Conservation (phyloP, 345 rosid species). For the Linum lewisii region DNA sequence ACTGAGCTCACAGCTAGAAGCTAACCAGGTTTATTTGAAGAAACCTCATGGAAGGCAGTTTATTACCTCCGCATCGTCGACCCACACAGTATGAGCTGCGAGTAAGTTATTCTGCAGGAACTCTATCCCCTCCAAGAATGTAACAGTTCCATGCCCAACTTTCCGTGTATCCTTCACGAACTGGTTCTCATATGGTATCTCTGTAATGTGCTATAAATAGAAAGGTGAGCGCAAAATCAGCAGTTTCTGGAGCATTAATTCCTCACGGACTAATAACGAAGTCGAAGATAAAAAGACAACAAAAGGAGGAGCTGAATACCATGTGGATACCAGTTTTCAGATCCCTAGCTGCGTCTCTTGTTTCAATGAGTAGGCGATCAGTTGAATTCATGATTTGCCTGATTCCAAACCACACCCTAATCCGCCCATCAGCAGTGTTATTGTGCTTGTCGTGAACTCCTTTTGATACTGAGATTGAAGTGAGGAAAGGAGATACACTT, state of each 20-base stretch:
- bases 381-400: conserved; percentile 63
- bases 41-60: not conserved
- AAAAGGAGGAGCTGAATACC: conserved; percentile 25
- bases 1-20: not conserved
- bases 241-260: not conserved
- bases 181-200: conserved; percentile 18
- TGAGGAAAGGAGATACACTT: conserved; percentile 12
- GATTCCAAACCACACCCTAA: conserved; percentile 59
- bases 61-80: conserved; percentile 44
- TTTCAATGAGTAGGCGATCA: conserved; percentile 43
- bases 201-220: not conserved
- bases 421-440: conserved; percentile 56
- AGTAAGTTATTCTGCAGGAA: conserved; percentile 44
- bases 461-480: conserved; percentile 44
- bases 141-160: conserved; percentile 53
- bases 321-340: conserved; percentile 62
- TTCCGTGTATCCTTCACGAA: conserved; percentile 34
- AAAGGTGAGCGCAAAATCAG: too few relatives aligned
- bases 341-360: conserved; percentile 47
- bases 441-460: conserved; percentile 46
- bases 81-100: conserved; percentile 56
- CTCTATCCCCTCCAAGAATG: conserved; percentile 46
- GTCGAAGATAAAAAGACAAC: not conserved
- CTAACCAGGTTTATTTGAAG: not conserved
- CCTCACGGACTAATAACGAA: not conserved